Evolutionary conservation across 2,329 filamentous ascomycete genomes (phyloP), one percentile per base, ranked within the genome.

Genomic region (Ophidiomyces ophidiicola): DNA sequence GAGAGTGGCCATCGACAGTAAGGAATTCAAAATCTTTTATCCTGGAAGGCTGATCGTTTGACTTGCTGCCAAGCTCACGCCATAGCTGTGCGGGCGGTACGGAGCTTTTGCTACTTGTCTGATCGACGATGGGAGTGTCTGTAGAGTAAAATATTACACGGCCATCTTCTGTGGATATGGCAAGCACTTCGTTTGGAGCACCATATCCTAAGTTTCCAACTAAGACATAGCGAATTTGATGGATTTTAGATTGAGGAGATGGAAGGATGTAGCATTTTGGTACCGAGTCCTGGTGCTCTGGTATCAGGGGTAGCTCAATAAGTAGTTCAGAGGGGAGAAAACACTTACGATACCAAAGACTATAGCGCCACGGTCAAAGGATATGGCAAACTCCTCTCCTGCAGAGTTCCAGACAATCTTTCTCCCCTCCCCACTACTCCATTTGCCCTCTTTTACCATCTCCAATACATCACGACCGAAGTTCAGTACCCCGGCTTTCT

Each of bases 401-500:
- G 71, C 71, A 5, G 69, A 65, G 43, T 83, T 79, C 88, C 90
- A 98, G 1, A 77, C 71, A 12, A 96, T 84, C 49, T 72, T 75
- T 39, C 82, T 70, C 3, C 86, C 88, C 56, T 96, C 90, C 8
- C 88, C 87, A 31, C 76, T 79, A 31, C 78, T 76, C 57, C 80
- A 78, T 57, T 76, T 77, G 30, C 78, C 74, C 64, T 94, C 85
- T 32, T 83, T 84, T 7, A 82, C 74, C 50, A 82, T 76, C 31
- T 74, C 68, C 37, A 96, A 67, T 52, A 90, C 70, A 0, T 79
- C 74, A 42, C 74, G 71, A 48, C 73, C 74, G 58, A 96, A 96
- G 56, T 83, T 90, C 50, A 98, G 65, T 37, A 94, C 87, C 20
- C 87, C 85, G 1, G 87, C 87, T 65, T 94, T 94, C 66, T 88